A percentile compares a stretch with the other conserved stretches of the same genome.
These are phyloP conservation scores for Globisporangium iwayamae DNA, from an alignment of 352 stramenopile species.

Conservation along the genomic window DNA sequence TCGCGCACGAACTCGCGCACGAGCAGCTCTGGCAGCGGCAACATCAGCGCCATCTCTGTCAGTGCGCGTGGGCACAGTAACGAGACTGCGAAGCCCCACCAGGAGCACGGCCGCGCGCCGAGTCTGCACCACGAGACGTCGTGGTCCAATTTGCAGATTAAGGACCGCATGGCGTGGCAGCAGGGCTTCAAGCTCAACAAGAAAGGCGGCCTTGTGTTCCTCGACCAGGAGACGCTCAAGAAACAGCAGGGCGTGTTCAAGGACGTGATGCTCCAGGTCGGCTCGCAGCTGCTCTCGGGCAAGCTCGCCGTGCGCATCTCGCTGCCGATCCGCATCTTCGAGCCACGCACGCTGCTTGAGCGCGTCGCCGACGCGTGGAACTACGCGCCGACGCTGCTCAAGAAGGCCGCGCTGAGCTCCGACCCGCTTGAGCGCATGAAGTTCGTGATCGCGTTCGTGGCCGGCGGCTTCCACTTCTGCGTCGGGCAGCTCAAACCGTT, in stretches of 20 bases:
- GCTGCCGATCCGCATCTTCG: constrained; percentile 74
- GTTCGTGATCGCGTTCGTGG: constrained; percentile 65
- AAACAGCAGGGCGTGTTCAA: constrained; percentile 83
- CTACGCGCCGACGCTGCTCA: constrained; percentile 72
- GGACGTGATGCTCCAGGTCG: constrained; percentile 73
- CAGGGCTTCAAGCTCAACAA: constrained; percentile 63
- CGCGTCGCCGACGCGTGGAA: constrained; percentile 73
- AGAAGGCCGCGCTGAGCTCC: constrained; percentile 49
- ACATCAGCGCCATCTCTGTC: background rate
- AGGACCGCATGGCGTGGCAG: constrained; percentile 62
- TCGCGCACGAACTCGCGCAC: constrained; percentile 4
- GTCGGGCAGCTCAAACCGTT: constrained; percentile 75
- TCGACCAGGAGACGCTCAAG: constrained; percentile 64
- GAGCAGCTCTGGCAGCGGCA: constrained; percentile 9
- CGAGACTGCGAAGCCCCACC: background rate
- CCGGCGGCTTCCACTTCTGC: constrained; percentile 68
- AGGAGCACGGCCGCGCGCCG: constrained; percentile 7
- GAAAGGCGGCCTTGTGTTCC: constrained; percentile 61
- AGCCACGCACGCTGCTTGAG: constrained; percentile 66
- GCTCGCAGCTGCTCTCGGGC: constrained; percentile 59
- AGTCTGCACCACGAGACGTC: constrained; percentile 20
- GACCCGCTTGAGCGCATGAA: constrained; percentile 71
- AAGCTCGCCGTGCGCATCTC: constrained; percentile 72
- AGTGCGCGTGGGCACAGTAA: background rate
- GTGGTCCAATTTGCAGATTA: constrained; percentile 46